These are phyloP conservation scores for Pelargonium myrrhifolium DNA, from an alignment of 441 rosid genomes.

Conservation along the genomic window DNA sequence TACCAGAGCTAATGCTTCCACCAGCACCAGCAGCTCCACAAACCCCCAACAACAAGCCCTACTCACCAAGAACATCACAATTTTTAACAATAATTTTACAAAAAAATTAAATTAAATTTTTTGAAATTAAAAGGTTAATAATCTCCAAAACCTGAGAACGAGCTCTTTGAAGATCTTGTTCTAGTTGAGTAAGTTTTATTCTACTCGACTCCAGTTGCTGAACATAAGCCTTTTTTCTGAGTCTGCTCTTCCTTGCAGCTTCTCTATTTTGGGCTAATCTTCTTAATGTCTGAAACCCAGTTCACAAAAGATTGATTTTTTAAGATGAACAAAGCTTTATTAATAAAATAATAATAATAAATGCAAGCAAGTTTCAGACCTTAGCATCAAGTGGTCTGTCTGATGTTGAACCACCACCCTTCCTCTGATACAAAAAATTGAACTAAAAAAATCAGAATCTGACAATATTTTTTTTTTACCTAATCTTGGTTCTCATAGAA, in stretches of 20 bases:
- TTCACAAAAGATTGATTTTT: neutral
- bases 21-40: conserved; percentile 53
- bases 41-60: conserved; percentile 62
- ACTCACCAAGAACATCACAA: conserved; percentile 6
- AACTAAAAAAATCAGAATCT: neutral
- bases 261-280: conserved; percentile 79
- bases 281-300: conserved; percentile 49
- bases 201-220: conserved; percentile 70
- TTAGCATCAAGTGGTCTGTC: conserved; percentile 87
- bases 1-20: conserved; percentile 82
- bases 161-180: conserved; percentile 70
- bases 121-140: neutral
- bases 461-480: neutral
- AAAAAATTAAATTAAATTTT: no score
- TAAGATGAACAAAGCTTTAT: neutral
- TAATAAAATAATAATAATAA: neutral
- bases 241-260: conserved; percentile 77
- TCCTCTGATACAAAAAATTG: conserved; percentile 53
- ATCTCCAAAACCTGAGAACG: conserved; percentile 49
- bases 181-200: conserved; percentile 55
- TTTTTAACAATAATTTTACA: neutral
- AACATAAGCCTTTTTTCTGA: conserved; percentile 75
- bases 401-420: conserved; percentile 53
- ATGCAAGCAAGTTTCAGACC: conserved; percentile 31
- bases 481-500: neutral